Base-by-base conservation (phyloP, 768 basidiomycete species). In the Trametes gibbosa region DNA sequence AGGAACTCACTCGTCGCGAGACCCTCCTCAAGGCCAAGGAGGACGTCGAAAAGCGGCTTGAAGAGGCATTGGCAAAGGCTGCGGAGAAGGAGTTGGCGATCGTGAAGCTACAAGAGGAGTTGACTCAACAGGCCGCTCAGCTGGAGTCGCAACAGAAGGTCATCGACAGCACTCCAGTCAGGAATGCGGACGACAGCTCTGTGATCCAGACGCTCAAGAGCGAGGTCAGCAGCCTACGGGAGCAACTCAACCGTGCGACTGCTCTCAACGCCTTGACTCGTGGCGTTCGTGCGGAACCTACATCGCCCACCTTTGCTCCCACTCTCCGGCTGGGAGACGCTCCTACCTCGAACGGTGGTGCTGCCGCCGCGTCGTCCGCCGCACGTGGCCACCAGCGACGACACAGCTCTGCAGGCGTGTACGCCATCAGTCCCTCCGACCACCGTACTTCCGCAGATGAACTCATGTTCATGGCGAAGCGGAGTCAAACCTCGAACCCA, bases 171-270 rank as follows among this genome's bases (percentile, higher is more conserved):
- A 77, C 83, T 0, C 87, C 90, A 6, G 74, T 76, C 46, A 84
- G 87, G 63, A 87, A 82, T 47, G 81, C 83, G 5, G 95, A 97
- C 65, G 94, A 98, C 68, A 86, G 78, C 63, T 88, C 90, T 16
- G 89, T 96, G 41, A 93, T 98, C 62, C 77, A 86, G 63, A 88
- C 88, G 0, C 83, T 99, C 66, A 95, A 96, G 74, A 90, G 85
- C 65, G 97, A 99, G 78, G 88, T 99, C 65, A 87, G 89, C 74
- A 88, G 77, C 66, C 81, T 98, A 29, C 92, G 94, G 59, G 97
- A 99, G 70, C 96, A 98, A 70, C 85, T 98, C 63, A 95, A 95
- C 66, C 86, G 96, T 32, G 86, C 93, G n/a, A 94, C 95, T 69
- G 93, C 97, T 9, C 82, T 97, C 66, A 92, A 94, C 65, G 81